A percentile compares a stretch with the other conserved stretches of the same genome.
phyloP scores from a whole-genome alignment of 495 filamentous ascomycete genomes.

The Chaetomium fimeti region DNA sequence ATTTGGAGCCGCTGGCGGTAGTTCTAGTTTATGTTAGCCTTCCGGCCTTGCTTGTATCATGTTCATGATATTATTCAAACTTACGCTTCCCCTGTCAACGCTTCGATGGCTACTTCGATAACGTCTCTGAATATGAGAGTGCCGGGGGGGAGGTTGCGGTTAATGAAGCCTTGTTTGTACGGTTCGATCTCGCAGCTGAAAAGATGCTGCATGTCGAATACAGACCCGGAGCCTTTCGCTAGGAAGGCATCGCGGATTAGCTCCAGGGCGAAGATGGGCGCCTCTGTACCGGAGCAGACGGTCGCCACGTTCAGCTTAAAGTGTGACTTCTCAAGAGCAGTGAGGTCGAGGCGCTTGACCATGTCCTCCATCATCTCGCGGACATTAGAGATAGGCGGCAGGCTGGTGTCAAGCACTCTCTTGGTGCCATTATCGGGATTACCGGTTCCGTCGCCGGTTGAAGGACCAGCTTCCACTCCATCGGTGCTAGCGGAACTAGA shows the following conservation, averaged over 20 bases:
- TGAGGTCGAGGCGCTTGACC: constrained; percentile 17
- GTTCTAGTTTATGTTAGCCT: constrained; percentile 48
- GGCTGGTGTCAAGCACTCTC: constrained; percentile 5
- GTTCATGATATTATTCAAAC: constrained; percentile 33
- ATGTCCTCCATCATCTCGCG: constrained; percentile 39
- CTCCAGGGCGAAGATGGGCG: constrained; percentile 66
- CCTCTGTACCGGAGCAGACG: constrained; percentile 81
- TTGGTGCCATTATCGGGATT: neutral
- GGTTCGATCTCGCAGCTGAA: constrained; percentile 80
- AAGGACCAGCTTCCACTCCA: neutral
- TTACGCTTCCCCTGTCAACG: constrained; percentile 50
- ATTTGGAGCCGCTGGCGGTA: constrained; percentile 67
- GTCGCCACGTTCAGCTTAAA: constrained; percentile 63
- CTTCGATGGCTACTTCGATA: constrained; percentile 49
- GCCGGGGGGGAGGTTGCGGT: constrained; percentile 63
- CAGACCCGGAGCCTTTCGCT: constrained; percentile 18
- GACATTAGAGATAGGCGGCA: constrained; percentile 31
- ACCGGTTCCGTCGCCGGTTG: neutral
- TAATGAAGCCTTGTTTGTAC: constrained; percentile 78
- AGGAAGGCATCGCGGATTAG: constrained; percentile 46
- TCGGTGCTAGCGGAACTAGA: neutral
- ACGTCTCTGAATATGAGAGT: constrained; percentile 69
- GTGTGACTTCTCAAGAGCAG: constrained; percentile 2
- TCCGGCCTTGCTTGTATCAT: neutral
- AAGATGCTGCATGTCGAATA: constrained; percentile 57